Evolutionary conservation across 2,329 filamentous ascomycete genomes (phyloP).

Genomic region (Thelonectria olida): DNA sequence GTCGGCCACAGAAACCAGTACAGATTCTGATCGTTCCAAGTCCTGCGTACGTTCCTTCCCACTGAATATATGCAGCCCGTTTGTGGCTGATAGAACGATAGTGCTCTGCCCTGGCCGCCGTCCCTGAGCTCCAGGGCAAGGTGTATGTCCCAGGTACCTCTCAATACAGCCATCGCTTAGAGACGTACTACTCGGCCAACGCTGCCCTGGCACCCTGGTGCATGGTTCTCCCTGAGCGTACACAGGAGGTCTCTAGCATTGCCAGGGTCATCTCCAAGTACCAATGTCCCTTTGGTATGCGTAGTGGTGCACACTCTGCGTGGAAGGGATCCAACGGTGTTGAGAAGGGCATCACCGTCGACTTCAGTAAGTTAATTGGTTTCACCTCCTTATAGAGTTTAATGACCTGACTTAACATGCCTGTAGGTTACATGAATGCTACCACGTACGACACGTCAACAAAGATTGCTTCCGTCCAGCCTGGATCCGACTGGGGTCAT

Average conservation of each 20-base stretch:
- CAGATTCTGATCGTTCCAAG: neutral
- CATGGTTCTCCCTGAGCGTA: conserved; percentile 39
- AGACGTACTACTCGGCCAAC: conserved; percentile 44
- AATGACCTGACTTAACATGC: no score
- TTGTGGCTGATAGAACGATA: conserved; percentile 10
- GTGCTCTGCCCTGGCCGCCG: conserved; percentile 35
- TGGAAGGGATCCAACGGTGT: conserved; percentile 42
- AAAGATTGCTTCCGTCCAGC: conserved; percentile 43
- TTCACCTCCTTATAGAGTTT: no score
- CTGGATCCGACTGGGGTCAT: conserved; percentile 54
- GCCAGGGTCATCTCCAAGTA: conserved; percentile 30
- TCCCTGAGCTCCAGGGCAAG: conserved; percentile 34
- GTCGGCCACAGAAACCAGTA: neutral
- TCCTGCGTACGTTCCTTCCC: conserved; percentile 14
- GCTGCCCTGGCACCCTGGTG: conserved; percentile 42
- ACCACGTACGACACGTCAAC: conserved; percentile 41
- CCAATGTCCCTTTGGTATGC: conserved; percentile 43
- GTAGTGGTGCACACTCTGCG: conserved; percentile 45
- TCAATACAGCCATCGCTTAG: conserved; percentile 34
- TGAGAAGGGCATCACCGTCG: conserved; percentile 41
- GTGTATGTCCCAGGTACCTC: conserved; percentile 29
- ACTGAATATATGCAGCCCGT: no score
- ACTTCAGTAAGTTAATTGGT: conserved; percentile 31
- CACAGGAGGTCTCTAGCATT: conserved; percentile 37
- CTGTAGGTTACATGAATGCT: conserved; percentile 38